phyloP scores from a whole-genome alignment of 768 basidiomycete genomes.

The Amyloporia xantha region DNA sequence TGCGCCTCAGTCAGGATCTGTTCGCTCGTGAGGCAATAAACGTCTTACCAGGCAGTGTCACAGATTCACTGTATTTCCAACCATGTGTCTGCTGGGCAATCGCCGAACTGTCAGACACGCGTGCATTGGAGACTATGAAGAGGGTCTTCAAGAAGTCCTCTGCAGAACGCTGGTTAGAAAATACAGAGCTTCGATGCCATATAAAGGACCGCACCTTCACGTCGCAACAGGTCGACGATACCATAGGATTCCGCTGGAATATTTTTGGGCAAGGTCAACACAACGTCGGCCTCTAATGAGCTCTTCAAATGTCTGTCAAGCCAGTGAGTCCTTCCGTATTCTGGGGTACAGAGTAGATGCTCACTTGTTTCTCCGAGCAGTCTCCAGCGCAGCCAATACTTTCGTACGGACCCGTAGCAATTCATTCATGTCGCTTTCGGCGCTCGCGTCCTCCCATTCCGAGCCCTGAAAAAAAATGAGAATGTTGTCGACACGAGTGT shows the following conservation, averaged over 20 bases:
- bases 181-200: not conserved
- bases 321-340: not conserved
- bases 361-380: conserved; percentile 71
- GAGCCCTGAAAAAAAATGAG: conserved; percentile 31
- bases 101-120: conserved; percentile 39
- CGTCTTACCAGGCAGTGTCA: conserved; percentile 41
- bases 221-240: conserved; percentile 35
- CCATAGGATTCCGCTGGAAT: conserved; percentile 14
- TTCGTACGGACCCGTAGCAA: conserved; percentile 54
- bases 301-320: conserved; percentile 55
- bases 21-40: not conserved
- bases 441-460: conserved; percentile 56
- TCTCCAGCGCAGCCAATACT: conserved; percentile 66
- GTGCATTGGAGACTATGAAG: conserved; percentile 75
- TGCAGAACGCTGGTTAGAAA: conserved; percentile 22
- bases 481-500: not conserved
- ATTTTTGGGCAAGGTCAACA: conserved; percentile 46
- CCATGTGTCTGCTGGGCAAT: conserved; percentile 26
- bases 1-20: conserved; percentile 22
- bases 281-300: conserved; percentile 71
- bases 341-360: conserved; percentile 15
- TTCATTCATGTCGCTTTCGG: conserved; percentile 54
- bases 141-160: conserved; percentile 62
- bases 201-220: conserved; percentile 27
- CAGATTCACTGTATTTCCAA: conserved; percentile 45